Percentiles rank a stretch among this genome's conserved stretches.
These are phyloP conservation scores for Pistacia integerrima DNA, from an alignment of 345 rosid species.

Conservation along the genomic window DNA sequence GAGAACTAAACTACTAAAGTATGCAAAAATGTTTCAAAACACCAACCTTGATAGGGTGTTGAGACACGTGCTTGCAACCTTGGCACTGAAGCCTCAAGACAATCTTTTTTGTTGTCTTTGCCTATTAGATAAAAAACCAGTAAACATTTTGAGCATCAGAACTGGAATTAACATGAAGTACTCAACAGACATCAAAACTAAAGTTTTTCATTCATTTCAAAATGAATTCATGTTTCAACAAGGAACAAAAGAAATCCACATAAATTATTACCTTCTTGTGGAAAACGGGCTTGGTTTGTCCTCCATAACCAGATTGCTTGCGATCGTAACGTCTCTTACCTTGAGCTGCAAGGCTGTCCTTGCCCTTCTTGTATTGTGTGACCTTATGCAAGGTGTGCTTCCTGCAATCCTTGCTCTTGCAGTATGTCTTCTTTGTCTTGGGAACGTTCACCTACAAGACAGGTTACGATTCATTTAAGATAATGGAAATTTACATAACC, in stretches of 20 bases:
- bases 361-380: slow-evolving; percentile 83
- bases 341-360: slow-evolving; percentile 82
- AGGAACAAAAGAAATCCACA: not conserved
- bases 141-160: not conserved
- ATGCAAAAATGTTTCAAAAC: not conserved
- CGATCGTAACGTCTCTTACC: slow-evolving; percentile 86
- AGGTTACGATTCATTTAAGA: not conserved
- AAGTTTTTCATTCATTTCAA: not conserved
- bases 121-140: slow-evolving; percentile 32
- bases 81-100: slow-evolving; percentile 84
- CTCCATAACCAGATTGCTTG: slow-evolving; percentile 84
- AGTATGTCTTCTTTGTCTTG: slow-evolving; percentile 82
- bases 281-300: slow-evolving; percentile 84
- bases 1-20: not conserved
- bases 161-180: not conserved
- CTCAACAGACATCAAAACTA: not conserved
- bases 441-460: slow-evolving; percentile 71
- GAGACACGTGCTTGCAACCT: slow-evolving; percentile 79
- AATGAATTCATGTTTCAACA: not conserved
- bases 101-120: slow-evolving; percentile 88
- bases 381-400: slow-evolving; percentile 85
- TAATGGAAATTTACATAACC: not conserved
- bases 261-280: slow-evolving; percentile 65
- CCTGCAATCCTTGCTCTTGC: slow-evolving; percentile 78
- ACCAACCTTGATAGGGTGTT: slow-evolving; percentile 65